Evolutionary conservation across 2,329 filamentous ascomycete species (phyloP).

Genomic region (Diplodia corticola): DNA sequence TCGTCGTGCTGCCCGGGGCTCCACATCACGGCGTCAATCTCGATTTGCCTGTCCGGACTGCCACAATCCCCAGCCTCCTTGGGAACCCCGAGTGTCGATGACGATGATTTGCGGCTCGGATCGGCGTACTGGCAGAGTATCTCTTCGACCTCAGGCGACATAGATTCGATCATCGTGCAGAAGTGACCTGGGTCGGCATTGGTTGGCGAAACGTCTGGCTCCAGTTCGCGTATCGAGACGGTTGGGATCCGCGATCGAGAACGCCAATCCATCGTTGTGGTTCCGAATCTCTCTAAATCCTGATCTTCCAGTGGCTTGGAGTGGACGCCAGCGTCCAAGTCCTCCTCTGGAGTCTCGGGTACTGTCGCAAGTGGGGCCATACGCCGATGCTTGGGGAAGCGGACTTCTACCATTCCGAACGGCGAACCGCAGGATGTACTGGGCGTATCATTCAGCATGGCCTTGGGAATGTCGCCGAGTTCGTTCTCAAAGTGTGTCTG

Average conservation of each 20-base stretch:
- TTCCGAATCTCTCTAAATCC: neutral
- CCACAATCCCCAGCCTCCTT: neutral
- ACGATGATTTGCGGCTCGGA: too few species aligned
- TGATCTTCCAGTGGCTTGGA: neutral
- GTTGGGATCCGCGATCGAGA: neutral
- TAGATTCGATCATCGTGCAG: neutral
- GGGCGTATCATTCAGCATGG: neutral
- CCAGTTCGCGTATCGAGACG: neutral
- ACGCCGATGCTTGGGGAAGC: neutral
- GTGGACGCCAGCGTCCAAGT: neutral
- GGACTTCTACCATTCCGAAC: neutral
- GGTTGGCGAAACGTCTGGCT: neutral
- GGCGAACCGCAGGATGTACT: neutral
- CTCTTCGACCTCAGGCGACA: neutral
- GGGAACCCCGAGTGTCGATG: neutral
- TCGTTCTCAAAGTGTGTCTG: neutral
- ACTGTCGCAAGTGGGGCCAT: neutral
- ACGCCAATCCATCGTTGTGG: neutral
- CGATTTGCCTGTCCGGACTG: neutral
- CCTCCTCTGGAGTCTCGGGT: neutral
- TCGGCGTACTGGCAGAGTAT: neutral
- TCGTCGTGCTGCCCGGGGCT: neutral
- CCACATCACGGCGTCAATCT: neutral
- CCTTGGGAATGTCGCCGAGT: neutral
- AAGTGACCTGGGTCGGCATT: neutral